Conservation (phyloP, 108 stramenopile species). For the Pseudonitzschia delicatissima region DNA sequence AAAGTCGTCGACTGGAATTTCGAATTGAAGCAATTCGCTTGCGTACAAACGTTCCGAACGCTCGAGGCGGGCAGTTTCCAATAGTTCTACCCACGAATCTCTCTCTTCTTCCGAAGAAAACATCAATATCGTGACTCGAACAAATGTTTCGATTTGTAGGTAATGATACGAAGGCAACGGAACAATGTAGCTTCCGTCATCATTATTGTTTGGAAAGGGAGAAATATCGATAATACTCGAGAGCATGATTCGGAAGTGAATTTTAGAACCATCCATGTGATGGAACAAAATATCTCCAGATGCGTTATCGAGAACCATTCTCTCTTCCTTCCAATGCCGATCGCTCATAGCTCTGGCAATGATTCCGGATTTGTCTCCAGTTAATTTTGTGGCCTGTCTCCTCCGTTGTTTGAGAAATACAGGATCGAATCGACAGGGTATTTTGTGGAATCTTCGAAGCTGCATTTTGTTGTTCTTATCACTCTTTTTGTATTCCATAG, state of each 20-base stretch:
- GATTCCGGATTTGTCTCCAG: conserved; percentile 18
- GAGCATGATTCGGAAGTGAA: conserved; percentile 34
- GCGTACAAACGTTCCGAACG: conserved; percentile 9
- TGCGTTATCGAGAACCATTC: conserved; percentile 25
- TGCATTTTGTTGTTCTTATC: not conserved
- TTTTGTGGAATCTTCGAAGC: conserved; percentile 14
- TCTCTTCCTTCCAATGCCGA: conserved; percentile 70
- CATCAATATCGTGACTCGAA: conserved; percentile 58
- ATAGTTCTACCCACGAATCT: conserved; percentile 25
- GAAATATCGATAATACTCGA: conserved; percentile 30
- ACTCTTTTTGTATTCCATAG: conserved; percentile 16
- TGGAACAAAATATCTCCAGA: conserved; percentile 38
- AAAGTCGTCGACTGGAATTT: conserved; percentile 55
- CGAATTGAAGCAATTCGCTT: conserved; percentile 27
- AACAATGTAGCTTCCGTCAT: conserved; percentile 30
- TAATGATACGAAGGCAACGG: conserved; percentile 35
- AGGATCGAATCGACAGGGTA: conserved; percentile 17
- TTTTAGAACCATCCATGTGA: conserved; percentile 41
- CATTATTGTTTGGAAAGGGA: conserved; percentile 10
- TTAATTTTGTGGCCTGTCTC: not conserved
- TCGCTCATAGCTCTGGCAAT: conserved; percentile 63
- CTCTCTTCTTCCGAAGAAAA: conserved; percentile 29
- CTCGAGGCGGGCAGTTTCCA: not conserved
- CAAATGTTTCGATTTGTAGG: conserved; percentile 52
- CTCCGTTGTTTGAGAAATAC: conserved; percentile 14